Evolutionary conservation across 177 flowering plant genomes (phyloP), one percentile per base, ranked within the genome.

Genomic region (Vitis hybrid): DNA sequence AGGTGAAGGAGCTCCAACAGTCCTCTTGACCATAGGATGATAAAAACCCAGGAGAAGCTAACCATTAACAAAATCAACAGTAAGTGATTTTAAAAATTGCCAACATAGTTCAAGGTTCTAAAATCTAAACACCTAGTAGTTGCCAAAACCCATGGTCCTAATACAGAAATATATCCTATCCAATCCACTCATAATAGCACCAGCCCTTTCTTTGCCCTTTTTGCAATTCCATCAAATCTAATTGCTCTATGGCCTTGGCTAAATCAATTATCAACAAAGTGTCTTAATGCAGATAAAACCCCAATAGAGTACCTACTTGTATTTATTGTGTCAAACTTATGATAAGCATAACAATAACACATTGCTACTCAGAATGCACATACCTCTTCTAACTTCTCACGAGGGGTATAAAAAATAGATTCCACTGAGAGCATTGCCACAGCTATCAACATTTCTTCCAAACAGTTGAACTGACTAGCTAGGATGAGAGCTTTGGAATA

Each of bases 361-460:
- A 33, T 33, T 33, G 44, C 6, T 8, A 64, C 22, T 62, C 65
- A 6, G 15, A 9, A 47, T 4, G 24, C 5, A 54, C 72, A 66
- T 79, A 93, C 98, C 96, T 92, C 97, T 62, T 90, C 91, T 66
- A 76, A 66, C 82, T 90, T 92, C 52, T 93, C 97, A 65, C 91
- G 92, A 17, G 96, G 91, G 15, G 80, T 68, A 78, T 86, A 93
- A 79, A 90, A 93, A n/a, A 92, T 90, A 12, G 98, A 95, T 78
- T 93, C 97, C 67, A 86, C 96, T 0, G 97, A 95, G 62, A 95
- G 97, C 96, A 93, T 87, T 17, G 99, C 87, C 74, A 93, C 98
- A 68, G 86, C 67, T 55, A 95, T 91, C 84, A 93, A 73, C 97
- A 95, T 95, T 77, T 95, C 99, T 83, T 90, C 90, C 83, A 92